Evolutionary conservation across 1,139 yeast species (phyloP).

Genomic region (Meyerozyma carpophila): DNA sequence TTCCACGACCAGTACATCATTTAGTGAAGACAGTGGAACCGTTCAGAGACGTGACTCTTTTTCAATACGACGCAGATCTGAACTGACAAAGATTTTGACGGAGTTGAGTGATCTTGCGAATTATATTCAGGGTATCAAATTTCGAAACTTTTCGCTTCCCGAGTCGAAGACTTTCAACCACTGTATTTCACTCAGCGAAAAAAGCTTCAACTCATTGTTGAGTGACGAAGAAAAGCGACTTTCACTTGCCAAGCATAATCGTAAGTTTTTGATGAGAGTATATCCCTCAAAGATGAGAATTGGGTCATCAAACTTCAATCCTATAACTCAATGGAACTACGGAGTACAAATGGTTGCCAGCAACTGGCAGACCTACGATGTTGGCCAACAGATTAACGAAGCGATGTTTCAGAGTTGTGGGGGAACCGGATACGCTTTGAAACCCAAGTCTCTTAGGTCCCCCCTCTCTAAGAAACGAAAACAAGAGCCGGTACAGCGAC

Average conservation of each 20-base stretch:
- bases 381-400: conserved; percentile 86
- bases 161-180: conserved; percentile 80
- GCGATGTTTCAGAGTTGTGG: conserved; percentile 65
- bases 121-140: conserved; percentile 69
- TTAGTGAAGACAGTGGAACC: conserved; percentile 41
- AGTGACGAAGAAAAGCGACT: conserved; percentile 51
- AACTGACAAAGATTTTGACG: conserved; percentile 23
- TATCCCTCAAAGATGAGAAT: conserved; percentile 81
- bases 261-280: conserved; percentile 68
- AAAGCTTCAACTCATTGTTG: conserved; percentile 55
- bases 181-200: conserved; percentile 82
- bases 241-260: conserved; percentile 70
- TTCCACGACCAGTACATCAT: conserved; percentile 38
- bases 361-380: conserved; percentile 92
- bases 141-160: conserved; percentile 77
- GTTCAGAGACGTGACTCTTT: conserved; percentile 13
- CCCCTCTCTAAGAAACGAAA: conserved; percentile 17
- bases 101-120: conserved; percentile 61
- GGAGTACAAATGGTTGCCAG: conserved; percentile 96
- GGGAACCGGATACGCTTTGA: conserved; percentile 69
- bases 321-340: conserved; percentile 70
- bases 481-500: conserved; percentile 3
- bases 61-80: conserved; percentile 18
- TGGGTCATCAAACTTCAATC: conserved; percentile 75
- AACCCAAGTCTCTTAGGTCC: conserved; percentile 48